These are phyloP conservation scores for Citrus trifoliata DNA, from an alignment of 345 rosid genomes.

Conservation along the genomic window DNA sequence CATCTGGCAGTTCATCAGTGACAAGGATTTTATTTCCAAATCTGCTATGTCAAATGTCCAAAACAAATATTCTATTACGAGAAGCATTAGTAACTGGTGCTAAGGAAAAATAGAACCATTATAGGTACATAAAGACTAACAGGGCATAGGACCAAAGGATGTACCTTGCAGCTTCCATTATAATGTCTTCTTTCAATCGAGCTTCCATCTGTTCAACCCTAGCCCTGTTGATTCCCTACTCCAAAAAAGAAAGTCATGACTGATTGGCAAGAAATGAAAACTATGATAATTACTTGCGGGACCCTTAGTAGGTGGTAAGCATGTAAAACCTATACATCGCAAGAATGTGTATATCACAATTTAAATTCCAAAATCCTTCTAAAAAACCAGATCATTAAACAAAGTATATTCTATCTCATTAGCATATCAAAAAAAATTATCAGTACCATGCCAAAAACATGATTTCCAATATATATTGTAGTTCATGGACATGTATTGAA, in stretches of 20 bases:
- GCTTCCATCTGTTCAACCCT: constrained; percentile 98
- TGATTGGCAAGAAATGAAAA: constrained; percentile 6
- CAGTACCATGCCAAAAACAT: not conserved
- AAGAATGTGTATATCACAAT: not conserved
- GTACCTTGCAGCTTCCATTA: constrained; percentile 89
- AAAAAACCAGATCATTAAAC: not conserved
- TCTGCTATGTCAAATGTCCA: constrained; percentile 46
- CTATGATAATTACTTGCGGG: not conserved
- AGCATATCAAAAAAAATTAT: not conserved
- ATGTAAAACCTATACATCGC: not conserved
- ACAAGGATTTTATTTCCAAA: constrained; percentile 98
- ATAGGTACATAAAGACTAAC: not conserved
- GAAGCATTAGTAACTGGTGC: constrained; percentile 10
- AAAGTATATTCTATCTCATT: not conserved
- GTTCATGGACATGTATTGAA: not conserved
- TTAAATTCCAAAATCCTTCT: not conserved
- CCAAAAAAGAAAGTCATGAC: constrained; percentile 16
- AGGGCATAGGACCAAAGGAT: constrained; percentile 9
- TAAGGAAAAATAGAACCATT: not conserved
- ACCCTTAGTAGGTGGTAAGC: not conserved
- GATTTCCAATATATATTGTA: not conserved
- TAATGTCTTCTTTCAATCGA: constrained; percentile 84
- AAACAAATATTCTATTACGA: constrained; percentile 17
- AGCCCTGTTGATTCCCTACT: constrained; percentile 82
- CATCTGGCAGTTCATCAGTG: constrained; percentile 97